These are phyloP conservation scores for Hypoxylon sp. DNA, from an alignment of 2,329 filamentous ascomycete species.

Conservation along the genomic window DNA sequence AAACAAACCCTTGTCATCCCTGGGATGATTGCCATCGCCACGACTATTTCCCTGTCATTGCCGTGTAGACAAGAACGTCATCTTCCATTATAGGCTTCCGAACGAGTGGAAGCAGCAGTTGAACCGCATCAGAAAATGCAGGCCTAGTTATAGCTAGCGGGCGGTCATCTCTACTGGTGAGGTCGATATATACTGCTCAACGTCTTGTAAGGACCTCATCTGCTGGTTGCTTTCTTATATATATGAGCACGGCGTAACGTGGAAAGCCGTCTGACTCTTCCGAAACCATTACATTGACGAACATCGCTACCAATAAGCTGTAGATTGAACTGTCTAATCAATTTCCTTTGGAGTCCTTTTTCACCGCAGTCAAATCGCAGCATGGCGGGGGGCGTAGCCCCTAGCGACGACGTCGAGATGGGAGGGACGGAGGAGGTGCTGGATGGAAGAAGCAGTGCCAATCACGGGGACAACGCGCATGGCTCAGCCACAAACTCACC, in stretches of 20 bases:
- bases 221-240: not conserved
- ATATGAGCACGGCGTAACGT: not conserved
- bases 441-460: constrained; percentile 23
- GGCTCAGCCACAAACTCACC: constrained; percentile 15
- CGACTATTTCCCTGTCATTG: too few relatives aligned
- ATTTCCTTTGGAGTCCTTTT: constrained; percentile 10
- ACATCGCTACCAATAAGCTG: not conserved
- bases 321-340: constrained; percentile 25
- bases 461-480: constrained; percentile 28
- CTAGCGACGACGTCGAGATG: constrained; percentile 44
- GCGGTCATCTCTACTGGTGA: not conserved
- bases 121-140: not conserved
- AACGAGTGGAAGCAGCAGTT: not conserved
- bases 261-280: too few relatives aligned
- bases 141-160: not conserved
- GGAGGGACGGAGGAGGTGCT: constrained; percentile 35
- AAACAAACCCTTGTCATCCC: too few relatives aligned
- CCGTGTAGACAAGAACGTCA: too few relatives aligned
- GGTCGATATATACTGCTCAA: not conserved
- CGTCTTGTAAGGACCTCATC: not conserved
- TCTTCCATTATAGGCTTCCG: not conserved
- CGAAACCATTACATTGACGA: too few relatives aligned
- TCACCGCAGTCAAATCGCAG: constrained; percentile 32
- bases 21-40: too few relatives aligned
- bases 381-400: constrained; percentile 19